Evolutionary conservation across 2,329 filamentous ascomycete species (phyloP).

Genomic region (Ophiognomonia clavigignenti-juglandacearum): DNA sequence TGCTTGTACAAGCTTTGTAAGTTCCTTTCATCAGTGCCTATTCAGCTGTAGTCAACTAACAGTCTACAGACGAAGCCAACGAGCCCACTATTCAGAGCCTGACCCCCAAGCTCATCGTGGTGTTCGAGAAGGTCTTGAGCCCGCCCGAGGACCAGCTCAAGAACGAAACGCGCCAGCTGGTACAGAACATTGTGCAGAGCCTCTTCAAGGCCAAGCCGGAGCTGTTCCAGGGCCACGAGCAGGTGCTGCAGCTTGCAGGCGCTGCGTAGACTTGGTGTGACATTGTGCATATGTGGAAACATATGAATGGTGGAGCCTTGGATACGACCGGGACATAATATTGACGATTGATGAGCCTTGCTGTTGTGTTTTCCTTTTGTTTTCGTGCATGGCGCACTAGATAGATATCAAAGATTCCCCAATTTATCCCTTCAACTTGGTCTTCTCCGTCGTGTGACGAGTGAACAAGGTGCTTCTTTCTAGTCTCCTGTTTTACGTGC

Average conservation of each 20-base stretch:
- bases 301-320: too few relatives aligned
- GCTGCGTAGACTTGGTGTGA: slow-evolving; percentile 3
- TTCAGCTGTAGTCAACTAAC: slow-evolving; percentile 1
- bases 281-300: background rate
- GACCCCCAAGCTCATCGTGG: slow-evolving; percentile 62
- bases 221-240: slow-evolving; percentile 26
- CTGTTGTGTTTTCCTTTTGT: too few relatives aligned
- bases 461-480: too few relatives aligned
- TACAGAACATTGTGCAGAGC: slow-evolving; percentile 58
- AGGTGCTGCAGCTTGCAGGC: slow-evolving; percentile 26
- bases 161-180: slow-evolving; percentile 61
- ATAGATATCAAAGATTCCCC: too few relatives aligned
- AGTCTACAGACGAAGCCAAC: slow-evolving; percentile 52
- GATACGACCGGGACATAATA: too few relatives aligned
- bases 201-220: slow-evolving; percentile 30
- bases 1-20: slow-evolving; percentile 84
- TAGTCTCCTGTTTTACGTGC: too few relatives aligned
- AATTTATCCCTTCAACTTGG: too few relatives aligned
- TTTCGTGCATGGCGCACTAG: background rate
- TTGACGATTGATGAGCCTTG: too few relatives aligned
- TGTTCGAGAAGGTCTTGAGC: slow-evolving; percentile 69
- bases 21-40: slow-evolving; percentile 33
- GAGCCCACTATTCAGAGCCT: slow-evolving; percentile 66
- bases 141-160: slow-evolving; percentile 73
- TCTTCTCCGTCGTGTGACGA: too few relatives aligned